Conservation (phyloP, 495 filamentous ascomycete species). For the Aspergillus leporis region DNA sequence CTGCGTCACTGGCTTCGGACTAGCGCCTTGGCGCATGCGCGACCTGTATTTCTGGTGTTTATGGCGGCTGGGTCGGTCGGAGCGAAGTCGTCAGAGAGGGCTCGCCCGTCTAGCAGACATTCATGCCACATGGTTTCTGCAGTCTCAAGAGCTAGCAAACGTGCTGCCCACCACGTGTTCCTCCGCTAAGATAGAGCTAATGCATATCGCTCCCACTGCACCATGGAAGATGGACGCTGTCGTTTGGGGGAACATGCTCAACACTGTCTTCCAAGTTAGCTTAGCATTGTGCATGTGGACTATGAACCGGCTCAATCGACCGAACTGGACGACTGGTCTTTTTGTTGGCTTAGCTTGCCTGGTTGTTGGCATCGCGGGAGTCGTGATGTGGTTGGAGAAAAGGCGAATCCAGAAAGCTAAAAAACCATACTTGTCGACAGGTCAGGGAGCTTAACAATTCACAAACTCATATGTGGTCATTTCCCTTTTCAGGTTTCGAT, state of each 20-base stretch:
- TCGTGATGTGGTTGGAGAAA: conserved; percentile 64
- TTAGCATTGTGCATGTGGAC: conserved; percentile 82
- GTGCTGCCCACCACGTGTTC: background rate
- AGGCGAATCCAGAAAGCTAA: background rate
- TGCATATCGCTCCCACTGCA: conserved; percentile 61
- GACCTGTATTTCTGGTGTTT: conserved; percentile 69
- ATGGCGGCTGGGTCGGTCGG: conserved; percentile 57
- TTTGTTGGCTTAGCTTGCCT: conserved; percentile 71
- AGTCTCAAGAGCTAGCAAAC: conserved; percentile 36
- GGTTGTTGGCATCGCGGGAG: conserved; percentile 66
- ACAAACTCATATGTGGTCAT: no score
- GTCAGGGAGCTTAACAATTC: no score
- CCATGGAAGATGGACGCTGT: conserved; percentile 80
- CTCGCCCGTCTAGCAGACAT: conserved; percentile 58
- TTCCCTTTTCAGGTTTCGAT: no score
- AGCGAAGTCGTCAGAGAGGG: conserved; percentile 49
- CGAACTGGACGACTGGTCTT: conserved; percentile 71
- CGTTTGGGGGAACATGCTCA: conserved; percentile 70
- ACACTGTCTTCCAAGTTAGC: conserved; percentile 71
- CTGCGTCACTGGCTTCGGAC: conserved; percentile 82
- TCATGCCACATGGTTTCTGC: conserved; percentile 68
- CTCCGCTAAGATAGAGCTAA: conserved; percentile 40
- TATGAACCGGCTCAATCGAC: conserved; percentile 66
- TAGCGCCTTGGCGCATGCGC: conserved; percentile 82
- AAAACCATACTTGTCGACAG: no score